phyloP scores from a whole-genome alignment of 2,329 filamentous ascomycete genomes.

The Aspergillus glaucus region DNA sequence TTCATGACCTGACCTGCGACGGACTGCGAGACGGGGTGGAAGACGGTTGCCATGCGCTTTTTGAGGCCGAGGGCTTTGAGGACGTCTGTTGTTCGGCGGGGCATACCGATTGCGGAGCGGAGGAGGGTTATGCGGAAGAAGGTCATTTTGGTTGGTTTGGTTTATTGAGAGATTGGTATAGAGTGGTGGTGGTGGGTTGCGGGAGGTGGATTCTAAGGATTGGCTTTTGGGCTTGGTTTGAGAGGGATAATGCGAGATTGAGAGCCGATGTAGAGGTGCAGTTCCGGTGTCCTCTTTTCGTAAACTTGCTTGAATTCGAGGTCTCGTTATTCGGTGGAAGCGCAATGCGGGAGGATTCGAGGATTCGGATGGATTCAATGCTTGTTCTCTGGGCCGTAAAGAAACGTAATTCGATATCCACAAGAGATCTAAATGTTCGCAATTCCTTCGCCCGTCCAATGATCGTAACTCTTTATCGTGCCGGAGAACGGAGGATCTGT shows the following conservation, averaged over 20 bases:
- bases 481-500: too few relatives aligned
- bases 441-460: not conserved
- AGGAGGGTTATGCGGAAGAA: conserved; percentile 90
- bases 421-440: not conserved
- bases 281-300: too few relatives aligned
- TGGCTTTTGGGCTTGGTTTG: too few relatives aligned
- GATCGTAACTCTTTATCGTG: not conserved
- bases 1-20: conserved; percentile 87
- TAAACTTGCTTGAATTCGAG: too few relatives aligned
- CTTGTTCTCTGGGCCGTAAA: too few relatives aligned
- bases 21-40: conserved; percentile 74
- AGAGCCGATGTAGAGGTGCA: too few relatives aligned
- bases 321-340: too few relatives aligned
- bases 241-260: too few relatives aligned
- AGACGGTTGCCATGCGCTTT: conserved; percentile 79
- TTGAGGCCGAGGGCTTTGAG: conserved; percentile 79
- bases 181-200: not conserved
- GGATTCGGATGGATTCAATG: too few relatives aligned
- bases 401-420: too few relatives aligned
- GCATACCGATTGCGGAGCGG: conserved; percentile 83
- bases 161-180: not conserved
- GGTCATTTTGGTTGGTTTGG: conserved; percentile 47
- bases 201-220: not conserved
- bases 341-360: too few relatives aligned
- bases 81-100: conserved; percentile 69